Evolutionary conservation across 192 early-diverging fungal genomes (phyloP), one percentile per base, ranked within the genome.

Genomic region (Backusella liffmaniae): DNA sequence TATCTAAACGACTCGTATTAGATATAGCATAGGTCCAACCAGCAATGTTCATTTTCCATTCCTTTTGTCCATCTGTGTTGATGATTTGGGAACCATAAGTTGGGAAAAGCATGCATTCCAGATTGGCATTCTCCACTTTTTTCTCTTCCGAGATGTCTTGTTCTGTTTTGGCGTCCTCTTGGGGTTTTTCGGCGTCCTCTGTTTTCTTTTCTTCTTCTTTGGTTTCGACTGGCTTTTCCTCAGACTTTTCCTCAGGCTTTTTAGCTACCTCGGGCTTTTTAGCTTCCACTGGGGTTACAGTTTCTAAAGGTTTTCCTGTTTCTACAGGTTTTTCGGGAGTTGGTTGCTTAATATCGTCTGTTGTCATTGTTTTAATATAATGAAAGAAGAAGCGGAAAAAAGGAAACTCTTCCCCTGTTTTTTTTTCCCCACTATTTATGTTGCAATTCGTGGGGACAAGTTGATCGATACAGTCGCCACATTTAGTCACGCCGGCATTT

Each of bases 61-160:
- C 23, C 1, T 15, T 21, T 39, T 65, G 56, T 18, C 72, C 21
- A 18, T 68, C n/a, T 8, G 67, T 51, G n/a, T 53, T 69, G 6
- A 67, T 36, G 30, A 65, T 44, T 9, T 75, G 23, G 29, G 42
- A 36, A 8, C 67, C 80, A 65, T 82, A 82, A 32, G 73, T 77
- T 13, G 80, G 80, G 70, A 78, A 82, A 0, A 82, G 44, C 70
- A 82, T 82, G 35, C 76, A 78, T n/a, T 78, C 73, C 5, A 51
- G 72, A 10, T 68, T 37, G 16, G 37, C 23, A 26, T 34, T 30
- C 5, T 76, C 75, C 23, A 42, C 16, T 37, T 62, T 62, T 29
- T 62, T 62, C 56, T 0, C 9, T 29, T 21, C 10, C 3, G 12
- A 10, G n/a, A 10, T 62, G 8, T 13, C 23, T 29, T 62, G 21